Conservation (phyloP, 2,329 filamentous ascomycete species). For the Coniochaeta pulveracea region DNA sequence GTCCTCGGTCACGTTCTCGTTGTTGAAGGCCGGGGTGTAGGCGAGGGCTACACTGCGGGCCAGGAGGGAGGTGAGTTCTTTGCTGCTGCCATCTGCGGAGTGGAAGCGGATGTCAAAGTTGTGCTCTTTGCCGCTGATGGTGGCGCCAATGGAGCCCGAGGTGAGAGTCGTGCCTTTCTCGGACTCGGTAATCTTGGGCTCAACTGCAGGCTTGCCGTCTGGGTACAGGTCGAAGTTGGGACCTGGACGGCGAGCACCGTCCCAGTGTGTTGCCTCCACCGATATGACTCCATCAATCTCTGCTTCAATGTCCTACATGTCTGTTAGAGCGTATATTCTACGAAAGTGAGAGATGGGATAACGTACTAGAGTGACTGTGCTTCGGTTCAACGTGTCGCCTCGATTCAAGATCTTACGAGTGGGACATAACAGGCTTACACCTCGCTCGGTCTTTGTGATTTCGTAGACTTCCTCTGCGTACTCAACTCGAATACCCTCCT, state of each 20-base stretch:
- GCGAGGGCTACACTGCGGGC: conserved; percentile 45
- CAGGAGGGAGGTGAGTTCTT: conserved; percentile 41
- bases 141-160: conserved; percentile 40
- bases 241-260: conserved; percentile 36
- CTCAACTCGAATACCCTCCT: conserved; percentile 47
- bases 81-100: conserved; percentile 29
- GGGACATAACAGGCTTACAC: conserved; percentile 44
- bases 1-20: conserved; percentile 40
- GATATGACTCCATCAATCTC: conserved; percentile 48
- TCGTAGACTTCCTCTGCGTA: conserved; percentile 56
- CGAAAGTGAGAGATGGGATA: not conserved
- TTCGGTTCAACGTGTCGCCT: conserved; percentile 43
- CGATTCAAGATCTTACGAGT: conserved; percentile 41
- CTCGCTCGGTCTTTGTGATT: conserved; percentile 33
- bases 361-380: conserved; percentile 38
- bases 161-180: conserved; percentile 34
- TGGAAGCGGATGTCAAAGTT: conserved; percentile 46
- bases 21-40: conserved; percentile 40
- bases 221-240: conserved; percentile 50
- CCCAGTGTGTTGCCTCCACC: conserved; percentile 46
- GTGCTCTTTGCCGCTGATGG: conserved; percentile 33
- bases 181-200: conserved; percentile 26
- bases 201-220: conserved; percentile 30
- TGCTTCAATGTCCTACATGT: conserved; percentile 36
- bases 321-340: not conserved